A percentile compares a stretch with the other conserved stretches of the same genome.
Conservation (phyloP, 495 filamentous ascomycete genomes). For the Cairneyella variabilis region DNA sequence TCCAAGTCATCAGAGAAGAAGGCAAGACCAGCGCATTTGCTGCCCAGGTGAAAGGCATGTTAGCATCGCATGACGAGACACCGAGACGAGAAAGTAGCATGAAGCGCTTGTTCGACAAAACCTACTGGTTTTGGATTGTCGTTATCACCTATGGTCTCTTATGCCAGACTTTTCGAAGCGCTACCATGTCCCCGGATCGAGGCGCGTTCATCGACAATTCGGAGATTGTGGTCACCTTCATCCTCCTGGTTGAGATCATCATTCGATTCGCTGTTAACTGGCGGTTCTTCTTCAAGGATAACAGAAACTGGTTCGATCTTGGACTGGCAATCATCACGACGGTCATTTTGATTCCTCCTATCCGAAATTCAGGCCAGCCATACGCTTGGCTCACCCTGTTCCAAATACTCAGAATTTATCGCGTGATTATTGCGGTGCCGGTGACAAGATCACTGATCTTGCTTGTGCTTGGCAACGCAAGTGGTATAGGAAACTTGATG, state of each 20-base stretch:
- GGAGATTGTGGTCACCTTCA: slow-evolving; percentile 71
- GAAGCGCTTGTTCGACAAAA: slow-evolving; percentile 68
- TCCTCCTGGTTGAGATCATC: slow-evolving; percentile 80
- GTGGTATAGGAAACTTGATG: slow-evolving; percentile 90
- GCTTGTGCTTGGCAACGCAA: slow-evolving; percentile 86
- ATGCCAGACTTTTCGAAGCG: slow-evolving; percentile 69
- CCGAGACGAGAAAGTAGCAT: slow-evolving; percentile 50
- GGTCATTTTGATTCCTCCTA: slow-evolving; percentile 80
- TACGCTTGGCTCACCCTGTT: slow-evolving; percentile 93
- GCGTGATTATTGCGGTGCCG: slow-evolving; percentile 83
- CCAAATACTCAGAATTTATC: slow-evolving; percentile 88
- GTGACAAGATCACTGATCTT: slow-evolving; percentile 81
- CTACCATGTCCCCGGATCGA: slow-evolving; percentile 60
- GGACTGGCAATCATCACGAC: slow-evolving; percentile 73
- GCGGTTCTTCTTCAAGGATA: slow-evolving; percentile 68
- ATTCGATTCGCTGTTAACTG: slow-evolving; percentile 75
- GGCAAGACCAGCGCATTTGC: slow-evolving; percentile 92
- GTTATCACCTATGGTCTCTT: slow-evolving; percentile 76
- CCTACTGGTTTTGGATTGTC: slow-evolving; percentile 72
- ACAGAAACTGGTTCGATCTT: slow-evolving; percentile 76
- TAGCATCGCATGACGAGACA: slow-evolving; percentile 37
- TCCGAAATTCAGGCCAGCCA: slow-evolving; percentile 67
- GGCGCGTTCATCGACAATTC: slow-evolving; percentile 51
- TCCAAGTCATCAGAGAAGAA: slow-evolving; percentile 97
- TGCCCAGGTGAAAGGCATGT: slow-evolving; percentile 54